Conservation (phyloP, 352 stramenopile genomes). For the Phytophthora citricola region DNA sequence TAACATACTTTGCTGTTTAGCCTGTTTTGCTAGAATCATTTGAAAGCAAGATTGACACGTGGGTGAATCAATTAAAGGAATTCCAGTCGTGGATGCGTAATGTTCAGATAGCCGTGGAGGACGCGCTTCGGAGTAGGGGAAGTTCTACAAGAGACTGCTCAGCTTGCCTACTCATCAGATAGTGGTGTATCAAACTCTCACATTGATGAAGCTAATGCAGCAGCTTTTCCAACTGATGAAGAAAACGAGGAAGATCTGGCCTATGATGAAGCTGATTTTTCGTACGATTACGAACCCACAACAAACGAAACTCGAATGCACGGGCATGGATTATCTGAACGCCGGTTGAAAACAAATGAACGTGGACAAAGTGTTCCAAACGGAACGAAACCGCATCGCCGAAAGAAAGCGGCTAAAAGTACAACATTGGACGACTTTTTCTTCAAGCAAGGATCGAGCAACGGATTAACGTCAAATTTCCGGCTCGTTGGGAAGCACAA, state of each 20-base stretch:
- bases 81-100: conserved; percentile 65
- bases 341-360: background rate
- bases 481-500: conserved; percentile 42
- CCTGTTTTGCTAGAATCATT: conserved; percentile 31
- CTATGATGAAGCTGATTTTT: conserved; percentile 20
- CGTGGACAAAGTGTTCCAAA: background rate
- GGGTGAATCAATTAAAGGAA: conserved; percentile 54
- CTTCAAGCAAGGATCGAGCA: conserved; percentile 10
- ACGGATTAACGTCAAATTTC: conserved; percentile 41
- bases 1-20: conserved; percentile 12
- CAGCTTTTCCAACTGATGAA: conserved; percentile 17
- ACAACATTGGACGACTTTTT: conserved; percentile 54
- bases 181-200: no score
- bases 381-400: conserved; percentile 1
- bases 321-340: background rate
- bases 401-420: conserved; percentile 17
- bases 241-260: background rate
- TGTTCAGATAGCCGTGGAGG: conserved; percentile 37
- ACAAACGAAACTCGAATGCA: no score
- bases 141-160: conserved; percentile 12
- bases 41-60: conserved; percentile 52
- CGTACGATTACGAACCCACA: conserved; percentile 24
- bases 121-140: conserved; percentile 37
- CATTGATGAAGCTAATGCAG: background rate
- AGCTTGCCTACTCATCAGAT: conserved; percentile 33